These are phyloP conservation scores for Claviceps pazoutovae DNA, from an alignment of 2,329 filamentous ascomycete species.

Conservation along the genomic window DNA sequence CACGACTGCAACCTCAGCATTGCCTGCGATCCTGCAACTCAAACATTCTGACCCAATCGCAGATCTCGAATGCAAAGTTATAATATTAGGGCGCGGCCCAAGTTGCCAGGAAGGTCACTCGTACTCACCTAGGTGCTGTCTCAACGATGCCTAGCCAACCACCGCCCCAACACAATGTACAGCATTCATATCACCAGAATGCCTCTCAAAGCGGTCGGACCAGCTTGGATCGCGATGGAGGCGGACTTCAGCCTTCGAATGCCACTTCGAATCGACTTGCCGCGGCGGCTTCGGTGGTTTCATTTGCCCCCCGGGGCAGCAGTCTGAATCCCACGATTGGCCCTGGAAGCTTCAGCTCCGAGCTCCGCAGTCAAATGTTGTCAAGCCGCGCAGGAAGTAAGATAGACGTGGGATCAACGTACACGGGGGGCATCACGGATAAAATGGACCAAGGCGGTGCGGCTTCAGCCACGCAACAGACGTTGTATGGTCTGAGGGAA, in stretches of 20 bases:
- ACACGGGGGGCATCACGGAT: conserved; percentile 31
- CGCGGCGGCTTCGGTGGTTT: conserved; percentile 41
- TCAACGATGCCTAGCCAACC: conserved; percentile 18
- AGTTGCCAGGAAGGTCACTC: conserved; percentile 21
- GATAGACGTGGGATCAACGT: conserved; percentile 21
- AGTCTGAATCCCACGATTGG: conserved; percentile 58
- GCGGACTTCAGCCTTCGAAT: conserved; percentile 35
- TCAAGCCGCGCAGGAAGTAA: conserved; percentile 22
- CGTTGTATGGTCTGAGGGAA: conserved; percentile 63
- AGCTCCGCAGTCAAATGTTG: conserved; percentile 58
- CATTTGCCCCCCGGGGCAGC: conserved; percentile 51
- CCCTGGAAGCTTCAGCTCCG: conserved; percentile 80
- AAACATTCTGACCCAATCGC: neutral
- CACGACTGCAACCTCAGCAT: neutral
- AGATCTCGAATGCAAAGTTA: conserved; percentile 23
- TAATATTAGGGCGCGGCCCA: conserved; percentile 24
- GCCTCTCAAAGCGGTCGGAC: conserved; percentile 20
- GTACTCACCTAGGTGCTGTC: conserved; percentile 20
- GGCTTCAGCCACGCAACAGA: conserved; percentile 49
- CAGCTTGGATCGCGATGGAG: conserved; percentile 43
- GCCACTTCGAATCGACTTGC: conserved; percentile 30
- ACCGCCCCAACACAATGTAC: conserved; percentile 23
- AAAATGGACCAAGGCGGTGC: conserved; percentile 50
- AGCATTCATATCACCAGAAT: conserved; percentile 17
- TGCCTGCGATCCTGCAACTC: neutral